Base-by-base conservation (phyloP, 176 grass and related monocot species). In the Pontederia crassipes region DNA sequence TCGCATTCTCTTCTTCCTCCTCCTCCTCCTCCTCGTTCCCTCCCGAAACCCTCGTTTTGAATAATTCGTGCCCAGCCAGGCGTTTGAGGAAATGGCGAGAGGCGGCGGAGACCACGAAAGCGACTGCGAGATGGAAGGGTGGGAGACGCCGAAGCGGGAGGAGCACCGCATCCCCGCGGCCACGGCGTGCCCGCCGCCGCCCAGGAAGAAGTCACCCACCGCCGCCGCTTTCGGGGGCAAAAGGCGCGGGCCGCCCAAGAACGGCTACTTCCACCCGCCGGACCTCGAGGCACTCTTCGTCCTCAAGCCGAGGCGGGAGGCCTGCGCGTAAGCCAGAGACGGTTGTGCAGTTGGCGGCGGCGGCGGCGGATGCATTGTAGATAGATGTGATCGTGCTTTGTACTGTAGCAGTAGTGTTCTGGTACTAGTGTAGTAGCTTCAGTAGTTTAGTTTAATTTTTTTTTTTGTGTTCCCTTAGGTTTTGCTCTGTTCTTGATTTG, bases 111-210 rank as follows among this genome's bases (percentile, higher is more conserved):
- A 7, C 32, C 4, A 7, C 32, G 40, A 24, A 29, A 57, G 29
- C 46, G 69, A 7, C 32, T 3, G 32, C 32, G 40, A 24, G 53
- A 57, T 20, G 35, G 66, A 80, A 28, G 92, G 87, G 12, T 97
- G 87, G 72, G 87, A 88, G 81, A 97, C 79, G 66, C 84, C 84
- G 59, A 87, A 90, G 87, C 77, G 87, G 77, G 71, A 81, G 78
- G 81, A 78, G 54, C 87, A 73, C 73, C 81, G 81, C 63, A 88
- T 88, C 69, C 78, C 78, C 13, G 60, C 78, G 17, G 81, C 75
- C 65, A 73, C 78, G 46, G 78, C 67, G 49, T 97, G 81, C 78
- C 87, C 92, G 1, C 68, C 92, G 17, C 74, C 92, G 32, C 81
- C 87, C 29, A 79, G 69, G 78, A 97, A 91, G 73, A 78, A 73